These are phyloP conservation scores for Nothophytophthora sp. DNA, from an alignment of 352 stramenopile species.

Conservation along the genomic window DNA sequence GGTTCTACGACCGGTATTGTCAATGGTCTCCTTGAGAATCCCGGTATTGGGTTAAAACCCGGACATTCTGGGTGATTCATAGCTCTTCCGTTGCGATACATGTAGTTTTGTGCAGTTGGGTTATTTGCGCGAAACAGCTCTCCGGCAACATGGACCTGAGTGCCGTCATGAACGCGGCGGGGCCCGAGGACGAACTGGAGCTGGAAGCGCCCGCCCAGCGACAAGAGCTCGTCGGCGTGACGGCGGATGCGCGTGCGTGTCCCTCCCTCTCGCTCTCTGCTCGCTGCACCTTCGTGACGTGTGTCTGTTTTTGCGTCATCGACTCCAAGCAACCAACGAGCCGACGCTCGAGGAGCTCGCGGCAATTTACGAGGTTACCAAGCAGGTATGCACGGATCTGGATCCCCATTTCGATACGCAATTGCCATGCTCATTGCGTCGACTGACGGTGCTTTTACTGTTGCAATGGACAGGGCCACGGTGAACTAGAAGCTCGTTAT, in stretches of 20 bases:
- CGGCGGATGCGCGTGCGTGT: neutral
- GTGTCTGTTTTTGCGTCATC: no score
- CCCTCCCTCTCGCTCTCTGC: neutral
- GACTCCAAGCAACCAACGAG: neutral
- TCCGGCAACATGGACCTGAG: conserved; percentile 6
- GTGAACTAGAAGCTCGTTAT: conserved; percentile 16
- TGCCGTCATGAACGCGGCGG: conserved; percentile 5
- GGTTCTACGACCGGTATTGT: no score
- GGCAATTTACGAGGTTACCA: neutral
- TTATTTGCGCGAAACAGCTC: no score
- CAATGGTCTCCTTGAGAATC: no score
- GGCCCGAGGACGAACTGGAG: neutral
- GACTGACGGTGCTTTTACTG: no score
- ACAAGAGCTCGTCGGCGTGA: neutral
- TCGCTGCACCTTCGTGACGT: no score
- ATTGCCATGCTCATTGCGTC: no score
- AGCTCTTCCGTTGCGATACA: no score
- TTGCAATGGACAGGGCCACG: conserved; percentile 36
- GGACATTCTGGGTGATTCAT: no score
- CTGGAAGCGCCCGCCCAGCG: neutral
- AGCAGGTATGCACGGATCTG: neutral
- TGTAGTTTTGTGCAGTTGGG: no score
- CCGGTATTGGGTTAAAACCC: no score
- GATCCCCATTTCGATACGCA: neutral
- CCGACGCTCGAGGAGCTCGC: conserved; percentile 3